Evolutionary conservation across 441 rosid genomes (phyloP).

Genomic region (Daphne laureola): DNA sequence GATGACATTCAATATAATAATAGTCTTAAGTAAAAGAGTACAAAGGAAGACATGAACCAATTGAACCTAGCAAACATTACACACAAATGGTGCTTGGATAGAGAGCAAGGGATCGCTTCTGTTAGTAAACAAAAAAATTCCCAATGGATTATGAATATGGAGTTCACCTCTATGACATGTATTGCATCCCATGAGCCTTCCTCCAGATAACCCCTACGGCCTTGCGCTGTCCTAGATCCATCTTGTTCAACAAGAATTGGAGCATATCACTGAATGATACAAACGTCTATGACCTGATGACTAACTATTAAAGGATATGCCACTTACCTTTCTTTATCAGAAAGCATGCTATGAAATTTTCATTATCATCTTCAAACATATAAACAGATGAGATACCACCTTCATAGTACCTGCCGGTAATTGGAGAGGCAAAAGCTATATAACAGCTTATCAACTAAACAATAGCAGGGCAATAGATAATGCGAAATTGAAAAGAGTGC

Average conservation of each 20-base stretch:
- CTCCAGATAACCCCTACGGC: slow-evolving; percentile 83
- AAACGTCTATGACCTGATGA: neutral
- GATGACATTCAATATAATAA: no score
- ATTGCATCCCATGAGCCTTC: slow-evolving; percentile 99
- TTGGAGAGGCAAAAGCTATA: slow-evolving; percentile 24
- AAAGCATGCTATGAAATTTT: slow-evolving; percentile 87
- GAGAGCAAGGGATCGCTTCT: no score
- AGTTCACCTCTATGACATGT: slow-evolving; percentile 78
- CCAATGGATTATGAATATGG: neutral
- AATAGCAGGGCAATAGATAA: neutral
- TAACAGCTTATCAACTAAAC: slow-evolving; percentile 4
- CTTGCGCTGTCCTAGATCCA: slow-evolving; percentile 88
- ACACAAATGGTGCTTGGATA: no score
- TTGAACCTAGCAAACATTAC: no score
- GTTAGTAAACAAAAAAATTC: no score
- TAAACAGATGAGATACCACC: slow-evolving; percentile 98
- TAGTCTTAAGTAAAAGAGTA: no score
- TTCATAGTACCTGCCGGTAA: slow-evolving; percentile 74
- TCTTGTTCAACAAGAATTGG: slow-evolving; percentile 29
- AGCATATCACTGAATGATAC: slow-evolving; percentile 18
- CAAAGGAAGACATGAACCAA: no score
- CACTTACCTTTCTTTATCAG: slow-evolving; percentile 80
- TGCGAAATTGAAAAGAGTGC: slow-evolving; percentile 29
- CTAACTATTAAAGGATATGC: slow-evolving; percentile 6
- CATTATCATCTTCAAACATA: slow-evolving; percentile 94